Evolutionary conservation across 441 rosid genomes (phyloP).

Genomic region (Rhodomyrtus psidioides): DNA sequence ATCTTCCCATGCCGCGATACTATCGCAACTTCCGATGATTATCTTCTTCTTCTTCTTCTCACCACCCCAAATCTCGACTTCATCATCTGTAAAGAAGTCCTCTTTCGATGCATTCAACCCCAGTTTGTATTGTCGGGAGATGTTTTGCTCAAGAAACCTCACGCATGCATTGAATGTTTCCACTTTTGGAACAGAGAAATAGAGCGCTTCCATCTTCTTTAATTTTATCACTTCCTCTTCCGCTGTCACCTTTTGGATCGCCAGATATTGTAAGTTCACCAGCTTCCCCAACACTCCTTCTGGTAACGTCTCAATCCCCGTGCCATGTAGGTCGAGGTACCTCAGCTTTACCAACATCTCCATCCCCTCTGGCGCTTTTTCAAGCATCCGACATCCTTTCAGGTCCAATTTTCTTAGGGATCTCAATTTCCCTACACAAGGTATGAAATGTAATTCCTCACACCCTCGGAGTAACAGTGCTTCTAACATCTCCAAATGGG

Average conservation of each 20-base stretch:
- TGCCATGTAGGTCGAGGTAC: accelerated
- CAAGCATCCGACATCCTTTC: accelerated
- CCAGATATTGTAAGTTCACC: background rate
- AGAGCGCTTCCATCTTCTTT: background rate
- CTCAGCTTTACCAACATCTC: background rate
- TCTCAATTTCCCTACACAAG: background rate
- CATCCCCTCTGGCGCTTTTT: background rate
- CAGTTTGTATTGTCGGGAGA: accelerated
- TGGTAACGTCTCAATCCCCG: accelerated
- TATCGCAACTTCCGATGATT: too few relatives aligned
- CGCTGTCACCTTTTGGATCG: background rate
- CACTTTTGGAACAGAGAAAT: background rate
- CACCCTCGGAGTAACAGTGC: accelerated
- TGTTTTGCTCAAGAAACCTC: background rate
- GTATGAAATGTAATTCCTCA: accelerated
- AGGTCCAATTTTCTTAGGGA: background rate
- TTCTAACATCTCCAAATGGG: background rate
- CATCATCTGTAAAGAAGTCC: too few relatives aligned
- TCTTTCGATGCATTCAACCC: accelerated
- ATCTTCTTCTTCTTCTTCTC: too few relatives aligned
- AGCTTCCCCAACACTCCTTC: background rate
- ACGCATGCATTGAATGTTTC: background rate
- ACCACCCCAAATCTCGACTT: accelerated
- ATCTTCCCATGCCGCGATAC: too few relatives aligned
- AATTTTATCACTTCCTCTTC: too few relatives aligned